phyloP scores from a whole-genome alignment of 148 eudicot genomes.

The Chenopodium suecicum region DNA sequence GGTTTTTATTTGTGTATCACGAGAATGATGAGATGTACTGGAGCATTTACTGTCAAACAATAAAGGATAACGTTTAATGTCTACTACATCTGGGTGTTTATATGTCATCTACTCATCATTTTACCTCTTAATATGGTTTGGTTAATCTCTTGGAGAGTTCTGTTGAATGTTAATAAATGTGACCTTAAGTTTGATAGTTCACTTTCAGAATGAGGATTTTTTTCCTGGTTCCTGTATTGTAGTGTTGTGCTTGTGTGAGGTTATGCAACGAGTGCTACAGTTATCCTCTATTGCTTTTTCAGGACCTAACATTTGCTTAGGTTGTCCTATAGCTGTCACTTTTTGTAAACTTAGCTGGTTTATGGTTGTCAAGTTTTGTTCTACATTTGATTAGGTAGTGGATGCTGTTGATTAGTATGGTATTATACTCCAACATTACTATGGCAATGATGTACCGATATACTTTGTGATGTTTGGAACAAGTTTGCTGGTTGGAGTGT shows the following conservation, averaged over 20 bases:
- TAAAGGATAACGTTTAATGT: not conserved
- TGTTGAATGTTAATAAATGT: not conserved
- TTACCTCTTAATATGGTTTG: not conserved
- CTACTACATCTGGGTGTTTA: not conserved
- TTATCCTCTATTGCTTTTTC: not conserved
- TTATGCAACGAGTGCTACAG: not conserved
- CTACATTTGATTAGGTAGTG: not conserved
- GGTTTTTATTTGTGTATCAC: not conserved
- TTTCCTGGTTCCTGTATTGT: not conserved
- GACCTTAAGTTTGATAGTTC: constrained; percentile 2
- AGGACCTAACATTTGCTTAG: not conserved
- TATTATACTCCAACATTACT: not conserved
- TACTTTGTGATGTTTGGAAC: not conserved
- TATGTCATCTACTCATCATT: not conserved
- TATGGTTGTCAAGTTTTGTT: too few relatives aligned
- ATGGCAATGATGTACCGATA: not conserved
- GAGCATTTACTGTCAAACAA: not conserved
- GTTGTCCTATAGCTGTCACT: not conserved
- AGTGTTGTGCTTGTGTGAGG: not conserved
- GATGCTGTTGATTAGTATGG: not conserved
- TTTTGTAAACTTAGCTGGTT: too few relatives aligned
- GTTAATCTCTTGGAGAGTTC: not conserved
- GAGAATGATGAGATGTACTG: not conserved
- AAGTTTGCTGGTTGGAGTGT: not conserved
- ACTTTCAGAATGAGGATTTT: not conserved